Base-by-base conservation (phyloP, 345 rosid genomes). In the Adansonia digitata region DNA sequence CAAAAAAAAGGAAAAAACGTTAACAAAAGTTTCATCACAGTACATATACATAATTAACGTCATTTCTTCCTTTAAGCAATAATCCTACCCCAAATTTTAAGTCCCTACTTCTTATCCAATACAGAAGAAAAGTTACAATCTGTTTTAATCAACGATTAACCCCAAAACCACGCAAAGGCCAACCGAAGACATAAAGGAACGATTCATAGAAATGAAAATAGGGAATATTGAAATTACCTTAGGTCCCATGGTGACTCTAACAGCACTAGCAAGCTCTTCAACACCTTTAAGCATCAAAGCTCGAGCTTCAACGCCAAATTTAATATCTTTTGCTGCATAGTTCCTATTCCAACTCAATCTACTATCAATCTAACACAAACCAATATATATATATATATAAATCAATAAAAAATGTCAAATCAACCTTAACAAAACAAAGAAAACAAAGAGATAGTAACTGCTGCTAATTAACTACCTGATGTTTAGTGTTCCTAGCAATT, bases 201-300 rank as follows among this genome's bases (percentile, higher is more conserved):
- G 40, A 55, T 0, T 43, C 69, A n/a, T n/a, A 15, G n/a, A 35
- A 51, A 45, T 13, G 13, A 69, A 48, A 51, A 62, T 49, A 49
- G 15, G 2, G n/a, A 17, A 43, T 2, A 14, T 0, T 39, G 31
- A 2, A 26, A 56, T 48, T 78, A 96, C 99, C 98, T 96, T 96
- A 40, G 99, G 99, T 46, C 98, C 99, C 97, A 93, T 93, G 39
- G 99, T 95, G 75, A 95, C 97, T 86, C 80, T 86, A 64, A 93
- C 98, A 3, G 98, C 92, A 81, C 93, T 97, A 48, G 97, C 97
- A 14, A 95, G 94, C 75, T 95, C 99, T 84, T 95, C 98, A 13
- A 91, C 98, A 62, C 99, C 98, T 77, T 71, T 90, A 37, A 95
- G 98, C 98, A 95, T 95, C 72, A 84, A 66, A 75, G 94, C 94